phyloP scores from a whole-genome alignment of 768 basidiomycete species.

The Floccularia luteovirens region DNA sequence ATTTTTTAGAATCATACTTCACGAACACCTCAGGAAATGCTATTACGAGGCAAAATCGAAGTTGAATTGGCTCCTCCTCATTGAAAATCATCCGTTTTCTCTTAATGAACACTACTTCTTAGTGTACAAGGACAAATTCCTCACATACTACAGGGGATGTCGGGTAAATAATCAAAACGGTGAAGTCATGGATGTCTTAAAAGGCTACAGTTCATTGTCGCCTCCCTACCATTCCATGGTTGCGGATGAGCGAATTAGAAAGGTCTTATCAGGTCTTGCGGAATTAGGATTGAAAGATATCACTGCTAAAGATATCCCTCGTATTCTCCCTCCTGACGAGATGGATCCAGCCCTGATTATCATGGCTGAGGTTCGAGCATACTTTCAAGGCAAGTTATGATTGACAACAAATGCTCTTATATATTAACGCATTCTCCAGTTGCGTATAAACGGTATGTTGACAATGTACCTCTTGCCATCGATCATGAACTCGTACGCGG shows the following conservation, averaged over 20 bases:
- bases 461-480: conserved; percentile 49
- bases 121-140: neutral
- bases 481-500: conserved; percentile 52
- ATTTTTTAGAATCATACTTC: neutral
- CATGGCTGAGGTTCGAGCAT: neutral
- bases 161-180: neutral
- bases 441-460: conserved; percentile 50
- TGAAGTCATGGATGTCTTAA: neutral
- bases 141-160: neutral
- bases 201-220: neutral
- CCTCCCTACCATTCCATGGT: neutral
- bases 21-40: neutral
- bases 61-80: neutral
- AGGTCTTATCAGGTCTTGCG: neutral
- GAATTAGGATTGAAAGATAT: neutral
- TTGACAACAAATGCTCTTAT: too few species aligned
- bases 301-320: neutral
- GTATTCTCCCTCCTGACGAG: neutral
- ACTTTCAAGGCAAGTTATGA: neutral
- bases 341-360: neutral
- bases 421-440: too few species aligned
- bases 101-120: neutral
- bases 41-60: neutral
- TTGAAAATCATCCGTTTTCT: neutral
- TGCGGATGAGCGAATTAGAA: too few species aligned